phyloP scores from a whole-genome alignment of 176 grass and related monocot species.

The bread wheat (Triticum aestivum) region IWGSC_CS_RefSeq_v2.1 NC_057797.1:423792094-423792593 shows the following conservation, averaged over 20 bases:
- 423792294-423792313: constrained; percentile 94
- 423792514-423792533: not conserved
- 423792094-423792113: constrained; percentile 50
- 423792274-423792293: constrained; percentile 75
- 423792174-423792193: constrained; percentile 70
- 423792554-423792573: not conserved
- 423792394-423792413: not conserved
- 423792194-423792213: constrained; percentile 69
- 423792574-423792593: constrained; percentile 6
- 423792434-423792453: constrained; percentile 3
- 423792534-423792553: not conserved
- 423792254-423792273: constrained; percentile 69
- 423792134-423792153: constrained; percentile 67
- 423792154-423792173: constrained; percentile 75
- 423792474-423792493: not conserved
- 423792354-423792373: constrained; percentile 6
- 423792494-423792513: constrained; percentile 7
- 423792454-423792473: not conserved
- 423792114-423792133: constrained; percentile 51
- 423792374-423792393: not conserved
- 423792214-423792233: constrained; percentile 86
- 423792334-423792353: not conserved
- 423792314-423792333: constrained; percentile 15
- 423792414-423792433: constrained; percentile 21
- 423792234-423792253: constrained; percentile 78